A percentile compares a stretch with the other conserved stretches of the same genome.
Conservation (phyloP, 2,329 filamentous ascomycete genomes). For the Lasiodiplodia citricola region DNA sequence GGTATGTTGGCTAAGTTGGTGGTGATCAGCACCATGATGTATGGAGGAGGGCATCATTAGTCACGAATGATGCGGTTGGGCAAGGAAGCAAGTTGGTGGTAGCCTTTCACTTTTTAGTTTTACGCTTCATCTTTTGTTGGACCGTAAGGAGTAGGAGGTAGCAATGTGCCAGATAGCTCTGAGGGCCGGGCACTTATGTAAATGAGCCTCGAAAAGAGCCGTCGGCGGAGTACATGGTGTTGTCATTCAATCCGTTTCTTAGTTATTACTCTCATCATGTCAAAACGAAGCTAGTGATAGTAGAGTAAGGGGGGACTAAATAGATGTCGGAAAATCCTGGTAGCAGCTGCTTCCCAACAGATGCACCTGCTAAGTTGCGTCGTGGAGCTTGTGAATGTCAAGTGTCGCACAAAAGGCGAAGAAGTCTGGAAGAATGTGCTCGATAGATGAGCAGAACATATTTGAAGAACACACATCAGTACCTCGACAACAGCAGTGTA, state of each 20-base stretch:
- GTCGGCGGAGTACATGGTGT: too few species aligned
- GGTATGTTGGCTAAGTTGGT: background rate
- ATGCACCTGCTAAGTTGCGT: too few species aligned
- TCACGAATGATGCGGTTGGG: background rate
- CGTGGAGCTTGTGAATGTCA: background rate
- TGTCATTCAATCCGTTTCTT: too few species aligned
- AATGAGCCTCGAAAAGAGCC: too few species aligned
- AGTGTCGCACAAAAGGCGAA: background rate
- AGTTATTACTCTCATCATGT: too few species aligned
- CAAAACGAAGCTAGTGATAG: too few species aligned
- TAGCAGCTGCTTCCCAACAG: too few species aligned
- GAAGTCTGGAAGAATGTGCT: background rate
- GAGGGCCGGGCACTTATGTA: too few species aligned
- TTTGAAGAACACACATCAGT: background rate
- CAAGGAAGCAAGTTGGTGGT: background rate
- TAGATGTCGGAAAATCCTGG: too few species aligned
- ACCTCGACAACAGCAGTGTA: background rate
- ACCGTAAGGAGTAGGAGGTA: background rate
- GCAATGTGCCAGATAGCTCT: background rate
- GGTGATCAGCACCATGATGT: background rate
- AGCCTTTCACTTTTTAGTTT: background rate
- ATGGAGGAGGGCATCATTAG: background rate
- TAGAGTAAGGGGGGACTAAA: too few species aligned
- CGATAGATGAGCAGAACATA: background rate
- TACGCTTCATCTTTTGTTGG: background rate